Conservation (phyloP, 2,329 filamentous ascomycete genomes). For the Rhinocladiella similis region DNA sequence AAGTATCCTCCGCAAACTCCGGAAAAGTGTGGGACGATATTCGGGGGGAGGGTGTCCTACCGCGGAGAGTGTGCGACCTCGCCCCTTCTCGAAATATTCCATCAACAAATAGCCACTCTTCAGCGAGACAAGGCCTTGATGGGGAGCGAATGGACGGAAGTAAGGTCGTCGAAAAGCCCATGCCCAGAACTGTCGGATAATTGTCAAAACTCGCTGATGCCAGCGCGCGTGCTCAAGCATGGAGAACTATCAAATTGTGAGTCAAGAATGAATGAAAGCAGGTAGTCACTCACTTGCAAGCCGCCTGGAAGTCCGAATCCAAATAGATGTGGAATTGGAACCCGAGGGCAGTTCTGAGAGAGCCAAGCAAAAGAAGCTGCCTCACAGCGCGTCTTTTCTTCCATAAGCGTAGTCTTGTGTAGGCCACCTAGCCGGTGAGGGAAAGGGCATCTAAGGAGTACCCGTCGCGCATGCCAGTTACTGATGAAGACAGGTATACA, state of each 20-base stretch:
- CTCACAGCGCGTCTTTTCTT: slow-evolving; percentile 26
- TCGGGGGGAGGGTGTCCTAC: background rate
- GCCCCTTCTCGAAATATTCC: slow-evolving; percentile 18
- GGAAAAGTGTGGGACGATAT: background rate
- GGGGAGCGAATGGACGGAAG: background rate
- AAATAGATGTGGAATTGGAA: slow-evolving; percentile 21
- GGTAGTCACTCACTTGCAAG: background rate
- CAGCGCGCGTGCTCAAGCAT: background rate
- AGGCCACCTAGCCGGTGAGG: slow-evolving; percentile 20
- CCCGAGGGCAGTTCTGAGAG: slow-evolving; percentile 11
- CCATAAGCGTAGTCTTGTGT: slow-evolving; percentile 4
- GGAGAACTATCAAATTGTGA: slow-evolving; percentile 37
- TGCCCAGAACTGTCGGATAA: background rate
- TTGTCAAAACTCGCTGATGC: background rate
- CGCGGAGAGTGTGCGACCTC: slow-evolving; percentile 24
- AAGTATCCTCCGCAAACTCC: background rate
- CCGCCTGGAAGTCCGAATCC: slow-evolving; percentile 32
- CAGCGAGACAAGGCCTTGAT: background rate
- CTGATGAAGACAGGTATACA: slow-evolving; percentile 21
- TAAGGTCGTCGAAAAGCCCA: background rate
- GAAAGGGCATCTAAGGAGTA: slow-evolving; percentile 18
- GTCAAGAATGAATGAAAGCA: slow-evolving; percentile 46
- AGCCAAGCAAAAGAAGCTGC: slow-evolving; percentile 22
- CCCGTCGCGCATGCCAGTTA: slow-evolving; percentile 7
- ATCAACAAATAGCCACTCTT: slow-evolving; percentile 22